These are phyloP conservation scores for Drechmeria coniospora DNA, from an alignment of 2,329 filamentous ascomycete genomes.

Conservation along the genomic window DNA sequence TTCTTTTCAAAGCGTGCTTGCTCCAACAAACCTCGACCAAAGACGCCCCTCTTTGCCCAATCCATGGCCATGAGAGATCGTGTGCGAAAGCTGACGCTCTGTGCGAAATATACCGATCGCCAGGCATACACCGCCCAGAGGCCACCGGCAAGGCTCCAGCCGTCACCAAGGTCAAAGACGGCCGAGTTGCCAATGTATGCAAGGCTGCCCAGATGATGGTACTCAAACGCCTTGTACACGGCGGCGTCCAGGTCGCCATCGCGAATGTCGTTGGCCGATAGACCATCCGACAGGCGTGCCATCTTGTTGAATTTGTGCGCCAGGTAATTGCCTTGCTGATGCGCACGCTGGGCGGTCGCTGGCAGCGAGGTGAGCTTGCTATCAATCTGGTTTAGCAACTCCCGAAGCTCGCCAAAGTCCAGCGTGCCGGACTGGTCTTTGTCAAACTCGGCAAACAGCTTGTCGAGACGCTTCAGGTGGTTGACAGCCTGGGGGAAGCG, in stretches of 20 bases:
- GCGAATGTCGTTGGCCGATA: slow-evolving; percentile 64
- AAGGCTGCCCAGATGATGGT: slow-evolving; percentile 77
- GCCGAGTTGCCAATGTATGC: slow-evolving; percentile 96
- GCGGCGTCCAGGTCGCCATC: slow-evolving; percentile 87
- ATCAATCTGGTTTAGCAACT: slow-evolving; percentile 85
- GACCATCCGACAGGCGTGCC: slow-evolving; percentile 57
- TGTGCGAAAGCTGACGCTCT: slow-evolving; percentile 88
- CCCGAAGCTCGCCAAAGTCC: slow-evolving; percentile 81
- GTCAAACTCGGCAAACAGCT: slow-evolving; percentile 83
- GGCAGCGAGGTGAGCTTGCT: slow-evolving; percentile 86
- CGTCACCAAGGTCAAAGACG: slow-evolving; percentile 75
- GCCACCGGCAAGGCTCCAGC: slow-evolving; percentile 65
- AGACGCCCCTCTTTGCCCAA: slow-evolving; percentile 91
- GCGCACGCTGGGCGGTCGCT: slow-evolving; percentile 87
- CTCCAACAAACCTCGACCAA: slow-evolving; percentile 70
- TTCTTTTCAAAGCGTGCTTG: background rate
- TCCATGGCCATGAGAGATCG: slow-evolving; percentile 88
- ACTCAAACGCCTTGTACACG: slow-evolving; percentile 88
- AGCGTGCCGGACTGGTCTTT: slow-evolving; percentile 84
- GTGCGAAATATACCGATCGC: slow-evolving; percentile 92
- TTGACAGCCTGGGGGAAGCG: slow-evolving; percentile 82
- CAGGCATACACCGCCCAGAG: slow-evolving; percentile 90
- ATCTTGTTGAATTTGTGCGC: slow-evolving; percentile 90
- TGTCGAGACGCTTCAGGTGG: slow-evolving; percentile 79
- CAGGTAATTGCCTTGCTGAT: slow-evolving; percentile 90